Evolutionary conservation across 768 basidiomycete species (phyloP).

Genomic region (Lactarius trivialis): DNA sequence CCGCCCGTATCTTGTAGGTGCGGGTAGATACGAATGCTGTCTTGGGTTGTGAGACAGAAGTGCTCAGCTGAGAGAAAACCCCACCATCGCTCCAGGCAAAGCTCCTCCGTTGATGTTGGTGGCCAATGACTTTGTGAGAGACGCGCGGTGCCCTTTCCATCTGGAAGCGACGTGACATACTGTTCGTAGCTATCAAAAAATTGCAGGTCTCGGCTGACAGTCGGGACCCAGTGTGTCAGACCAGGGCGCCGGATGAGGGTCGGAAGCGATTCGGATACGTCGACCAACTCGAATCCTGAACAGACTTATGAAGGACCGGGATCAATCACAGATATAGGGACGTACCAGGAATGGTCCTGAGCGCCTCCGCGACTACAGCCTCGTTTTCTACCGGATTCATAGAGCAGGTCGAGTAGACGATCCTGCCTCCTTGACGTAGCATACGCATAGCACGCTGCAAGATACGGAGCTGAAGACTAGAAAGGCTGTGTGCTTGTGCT

Average conservation of each 20-base stretch:
- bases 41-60: neutral
- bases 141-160: conserved; percentile 50
- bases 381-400: conserved; percentile 97
- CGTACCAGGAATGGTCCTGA: conserved; percentile 63
- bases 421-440: conserved; percentile 76
- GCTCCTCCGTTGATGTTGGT: conserved; percentile 45
- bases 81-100: conserved; percentile 72
- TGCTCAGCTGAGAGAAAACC: conserved; percentile 21
- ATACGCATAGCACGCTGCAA: conserved; percentile 89
- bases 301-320: neutral
- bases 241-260: conserved; percentile 72
- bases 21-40: conserved; percentile 84
- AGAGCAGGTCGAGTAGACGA: conserved; percentile 98
- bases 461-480: conserved; percentile 86
- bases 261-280: conserved; percentile 67
- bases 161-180: conserved; percentile 45
- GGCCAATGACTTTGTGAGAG: conserved; percentile 78
- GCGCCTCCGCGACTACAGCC: conserved; percentile 83
- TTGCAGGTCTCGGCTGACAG: conserved; percentile 47
- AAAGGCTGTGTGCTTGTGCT: neutral
- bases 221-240: conserved; percentile 70
- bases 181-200: conserved; percentile 56
- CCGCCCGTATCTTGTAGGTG: conserved; percentile 96
- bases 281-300: conserved; percentile 70
- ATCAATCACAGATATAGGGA: conserved; percentile 10